A percentile compares a stretch with the other conserved stretches of the same genome.
These are phyloP conservation scores for Ophiosphaerella korrae DNA, from an alignment of 2,329 filamentous ascomycete genomes.

Conservation along the genomic window DNA sequence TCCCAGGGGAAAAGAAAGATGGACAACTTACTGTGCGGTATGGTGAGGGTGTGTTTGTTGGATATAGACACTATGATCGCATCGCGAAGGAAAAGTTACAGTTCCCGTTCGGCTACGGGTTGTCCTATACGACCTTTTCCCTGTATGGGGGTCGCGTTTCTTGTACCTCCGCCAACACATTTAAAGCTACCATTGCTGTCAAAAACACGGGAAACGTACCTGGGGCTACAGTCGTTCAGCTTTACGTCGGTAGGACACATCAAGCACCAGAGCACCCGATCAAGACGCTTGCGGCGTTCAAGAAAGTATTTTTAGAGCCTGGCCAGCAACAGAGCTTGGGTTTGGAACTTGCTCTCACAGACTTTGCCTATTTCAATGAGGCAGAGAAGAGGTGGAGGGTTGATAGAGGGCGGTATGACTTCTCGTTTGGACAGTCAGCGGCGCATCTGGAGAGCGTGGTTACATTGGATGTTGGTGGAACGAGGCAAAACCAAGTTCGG, in stretches of 20 bases:
- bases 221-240: slow-evolving; percentile 60
- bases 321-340: slow-evolving; percentile 63
- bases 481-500: slow-evolving; percentile 9
- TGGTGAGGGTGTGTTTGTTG: slow-evolving; percentile 59
- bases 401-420: slow-evolving; percentile 38
- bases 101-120: slow-evolving; percentile 48
- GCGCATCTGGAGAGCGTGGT: slow-evolving; percentile 30
- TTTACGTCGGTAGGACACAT: slow-evolving; percentile 62
- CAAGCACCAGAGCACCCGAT: slow-evolving; percentile 55
- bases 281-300: slow-evolving; percentile 72
- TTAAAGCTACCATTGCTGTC: slow-evolving; percentile 48
- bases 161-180: slow-evolving; percentile 58
- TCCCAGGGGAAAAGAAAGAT: slow-evolving; percentile 50
- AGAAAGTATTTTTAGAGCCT: slow-evolving; percentile 64
- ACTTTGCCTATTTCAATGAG: slow-evolving; percentile 44
- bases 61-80: slow-evolving; percentile 64
- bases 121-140: slow-evolving; percentile 48
- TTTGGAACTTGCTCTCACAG: slow-evolving; percentile 46
- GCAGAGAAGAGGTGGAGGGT: slow-evolving; percentile 32
- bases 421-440: slow-evolving; percentile 40
- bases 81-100: slow-evolving; percentile 60
- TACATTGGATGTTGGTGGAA: slow-evolving; percentile 27
- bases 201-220: slow-evolving; percentile 57
- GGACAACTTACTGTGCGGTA: slow-evolving; percentile 66
- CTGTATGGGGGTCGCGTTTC: slow-evolving; percentile 61